Evolutionary conservation across 768 basidiomycete species (phyloP).

Genomic region (Mycena pura): DNA sequence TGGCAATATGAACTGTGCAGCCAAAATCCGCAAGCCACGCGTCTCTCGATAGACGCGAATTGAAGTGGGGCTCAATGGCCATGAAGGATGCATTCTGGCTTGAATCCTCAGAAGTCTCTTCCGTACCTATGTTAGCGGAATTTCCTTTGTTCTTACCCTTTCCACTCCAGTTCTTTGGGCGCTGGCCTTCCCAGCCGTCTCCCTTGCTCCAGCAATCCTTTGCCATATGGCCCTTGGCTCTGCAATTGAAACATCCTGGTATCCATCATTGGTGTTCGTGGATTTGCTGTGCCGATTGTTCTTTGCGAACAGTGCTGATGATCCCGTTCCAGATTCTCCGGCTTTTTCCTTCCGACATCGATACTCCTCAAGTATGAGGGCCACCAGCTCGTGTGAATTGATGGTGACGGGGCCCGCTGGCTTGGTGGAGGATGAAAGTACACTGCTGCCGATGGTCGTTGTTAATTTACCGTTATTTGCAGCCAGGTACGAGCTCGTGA

Average conservation of each 20-base stretch:
- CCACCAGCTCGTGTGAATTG: constrained; percentile 8
- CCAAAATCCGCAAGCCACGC: constrained; percentile 12
- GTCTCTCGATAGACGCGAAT: constrained; percentile 17
- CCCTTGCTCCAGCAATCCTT: constrained; percentile 17
- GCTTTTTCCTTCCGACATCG: constrained; percentile 11
- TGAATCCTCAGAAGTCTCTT: not conserved
- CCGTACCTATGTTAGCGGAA: not conserved
- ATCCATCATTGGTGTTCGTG: constrained; percentile 6
- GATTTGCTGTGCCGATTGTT: constrained; percentile 5
- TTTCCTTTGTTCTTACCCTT: constrained; percentile 1
- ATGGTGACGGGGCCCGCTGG: not conserved
- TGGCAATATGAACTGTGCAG: constrained; percentile 13
- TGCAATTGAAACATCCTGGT: constrained; percentile 15
- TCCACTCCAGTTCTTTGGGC: not conserved
- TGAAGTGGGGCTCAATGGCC: constrained; percentile 11
- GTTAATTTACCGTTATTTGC: constrained; percentile 10
- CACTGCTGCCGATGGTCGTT: not conserved
- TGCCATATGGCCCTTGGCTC: constrained; percentile 1
- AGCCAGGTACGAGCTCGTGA: constrained; percentile 10
- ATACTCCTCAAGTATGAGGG: constrained; percentile 20
- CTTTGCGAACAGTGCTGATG: constrained; percentile 15
- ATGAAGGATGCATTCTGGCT: not conserved
- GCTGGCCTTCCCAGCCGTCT: constrained; percentile 11
- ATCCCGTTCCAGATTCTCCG: constrained; percentile 16
- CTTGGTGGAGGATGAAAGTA: not conserved